phyloP scores from a whole-genome alignment of 805 yeast genomes.

The Yarrowia deformans region DNA sequence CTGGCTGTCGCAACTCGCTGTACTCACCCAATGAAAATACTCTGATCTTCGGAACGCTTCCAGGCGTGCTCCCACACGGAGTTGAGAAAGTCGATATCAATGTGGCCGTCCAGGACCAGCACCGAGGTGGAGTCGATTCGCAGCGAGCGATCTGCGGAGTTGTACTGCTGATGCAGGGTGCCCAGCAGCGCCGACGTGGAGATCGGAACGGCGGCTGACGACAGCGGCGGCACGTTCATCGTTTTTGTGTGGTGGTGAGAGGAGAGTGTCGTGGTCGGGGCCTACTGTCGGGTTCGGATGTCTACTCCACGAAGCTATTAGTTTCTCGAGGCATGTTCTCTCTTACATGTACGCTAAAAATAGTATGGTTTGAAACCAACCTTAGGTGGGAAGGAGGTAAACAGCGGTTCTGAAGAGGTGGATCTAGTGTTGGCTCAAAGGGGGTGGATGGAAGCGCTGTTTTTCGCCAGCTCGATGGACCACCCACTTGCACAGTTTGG shows the following conservation, averaged over 20 bases:
- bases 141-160: slow-evolving; percentile 44
- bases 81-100: slow-evolving; percentile 50
- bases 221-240: slow-evolving; percentile 50
- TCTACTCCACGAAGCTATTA: neutral
- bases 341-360: slow-evolving; percentile 13
- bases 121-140: slow-evolving; percentile 49
- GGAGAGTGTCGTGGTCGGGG: neutral
- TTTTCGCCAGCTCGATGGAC: too few relatives aligned
- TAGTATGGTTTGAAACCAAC: slow-evolving; percentile 34
- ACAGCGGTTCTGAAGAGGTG: neutral
- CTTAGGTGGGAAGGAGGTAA: slow-evolving; percentile 33
- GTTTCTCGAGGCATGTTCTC: neutral
- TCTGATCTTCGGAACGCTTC: slow-evolving; percentile 53
- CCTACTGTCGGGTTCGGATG: neutral
- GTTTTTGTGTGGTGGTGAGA: neutral
- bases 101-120: slow-evolving; percentile 47
- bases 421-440: neutral
- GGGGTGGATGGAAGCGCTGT: too few relatives aligned
- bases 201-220: slow-evolving; percentile 47
- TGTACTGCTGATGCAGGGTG: slow-evolving; percentile 49
- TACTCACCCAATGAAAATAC: slow-evolving; percentile 50
- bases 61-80: slow-evolving; percentile 53
- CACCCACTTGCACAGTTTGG: too few relatives aligned
- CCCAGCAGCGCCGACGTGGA: slow-evolving; percentile 50
- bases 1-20: too few relatives aligned